Evolutionary conservation across 2,329 filamentous ascomycete genomes (phyloP).

Genomic region (Phaeosphaeriaceae sp.): DNA sequence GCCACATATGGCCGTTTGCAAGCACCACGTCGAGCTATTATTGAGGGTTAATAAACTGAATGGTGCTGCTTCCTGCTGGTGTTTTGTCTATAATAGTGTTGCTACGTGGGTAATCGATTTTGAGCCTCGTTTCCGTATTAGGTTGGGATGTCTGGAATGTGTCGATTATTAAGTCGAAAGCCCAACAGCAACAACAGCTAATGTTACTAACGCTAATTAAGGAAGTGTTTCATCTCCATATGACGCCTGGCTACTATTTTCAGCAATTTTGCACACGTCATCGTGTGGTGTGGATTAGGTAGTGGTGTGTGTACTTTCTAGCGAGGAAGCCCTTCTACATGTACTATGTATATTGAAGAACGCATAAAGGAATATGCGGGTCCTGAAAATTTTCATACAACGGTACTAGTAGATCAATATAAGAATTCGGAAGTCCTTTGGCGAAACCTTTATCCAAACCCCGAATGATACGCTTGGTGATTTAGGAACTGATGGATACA

Average conservation of each 20-base stretch:
- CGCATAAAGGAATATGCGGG: neutral
- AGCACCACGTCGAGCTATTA: neutral
- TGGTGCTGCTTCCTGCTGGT: conserved; percentile 18
- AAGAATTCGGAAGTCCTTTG: conserved; percentile 6
- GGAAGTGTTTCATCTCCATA: neutral
- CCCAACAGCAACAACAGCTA: neutral
- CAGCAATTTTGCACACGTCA: neutral
- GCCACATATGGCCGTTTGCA: conserved; percentile 25
- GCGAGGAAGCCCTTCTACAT: no score
- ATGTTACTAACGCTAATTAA: neutral
- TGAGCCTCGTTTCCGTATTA: conserved; percentile 20
- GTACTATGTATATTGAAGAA: no score
- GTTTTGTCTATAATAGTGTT: conserved; percentile 25
- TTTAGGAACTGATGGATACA: conserved; percentile 28
- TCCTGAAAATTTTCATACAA: neutral
- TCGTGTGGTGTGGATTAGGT: no score
- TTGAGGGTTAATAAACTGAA: conserved; percentile 18
- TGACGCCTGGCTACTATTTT: neutral
- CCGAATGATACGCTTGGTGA: conserved; percentile 20
- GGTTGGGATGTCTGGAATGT: conserved; percentile 30
- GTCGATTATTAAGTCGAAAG: conserved; percentile 1
- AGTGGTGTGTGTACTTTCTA: no score
- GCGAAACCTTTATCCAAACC: conserved; percentile 12
- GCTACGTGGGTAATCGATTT: conserved; percentile 8
- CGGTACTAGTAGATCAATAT: neutral